Evolutionary conservation across 2,329 filamentous ascomycete genomes (phyloP), one percentile per base, ranked within the genome.

Genomic region (Hypoxylon sp.): DNA sequence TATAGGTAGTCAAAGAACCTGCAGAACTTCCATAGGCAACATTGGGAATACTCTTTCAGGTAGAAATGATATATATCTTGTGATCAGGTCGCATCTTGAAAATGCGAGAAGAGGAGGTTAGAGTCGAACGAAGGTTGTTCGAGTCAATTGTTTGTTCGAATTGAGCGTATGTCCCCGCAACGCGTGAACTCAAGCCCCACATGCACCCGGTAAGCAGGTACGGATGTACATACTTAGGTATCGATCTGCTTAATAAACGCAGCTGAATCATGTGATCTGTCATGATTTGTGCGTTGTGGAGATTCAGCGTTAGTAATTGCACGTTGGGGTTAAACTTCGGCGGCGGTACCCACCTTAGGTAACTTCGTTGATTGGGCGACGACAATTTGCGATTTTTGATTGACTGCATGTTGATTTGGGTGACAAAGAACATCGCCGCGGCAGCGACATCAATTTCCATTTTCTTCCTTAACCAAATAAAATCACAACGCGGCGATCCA

Each of bases 321-420:
- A 8, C 6, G 9, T 3, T 44, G 39, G 39, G 66, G 66, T 46
- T 55, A 60, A 59, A 55, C 62, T 59, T 63, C 66, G 66, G 66
- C 13, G 35, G 66, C n/a, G 35, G 59, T 37, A 59, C n/a, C 17
- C 51, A 51, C 55, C 26, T 11, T 51, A 24, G 47, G 63, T 57
- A 61, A 33, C 35, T 24, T 58, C 39, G 66, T 71, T 71, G 66
- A 69, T 69, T 71, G 66, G 69, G 69, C 42, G 66, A 66, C 69
- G 66, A 52, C 19, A 44, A 69, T 69, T 71, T 59, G 48, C 50
- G 52, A 54, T 57, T 67, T 67, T 61, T 67, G 63, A 70, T 70
- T 67, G 67, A 70, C 54, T 63, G 67, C 48, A 58, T 55, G 57
- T 35, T 62, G 54, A 67, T 60, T 60, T 48, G 46, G 50, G 53